Evolutionary conservation across 306 rosid species (phyloP), one percentile per base, ranked within the genome.

Genomic region (Acmispon strigosus): DNA sequence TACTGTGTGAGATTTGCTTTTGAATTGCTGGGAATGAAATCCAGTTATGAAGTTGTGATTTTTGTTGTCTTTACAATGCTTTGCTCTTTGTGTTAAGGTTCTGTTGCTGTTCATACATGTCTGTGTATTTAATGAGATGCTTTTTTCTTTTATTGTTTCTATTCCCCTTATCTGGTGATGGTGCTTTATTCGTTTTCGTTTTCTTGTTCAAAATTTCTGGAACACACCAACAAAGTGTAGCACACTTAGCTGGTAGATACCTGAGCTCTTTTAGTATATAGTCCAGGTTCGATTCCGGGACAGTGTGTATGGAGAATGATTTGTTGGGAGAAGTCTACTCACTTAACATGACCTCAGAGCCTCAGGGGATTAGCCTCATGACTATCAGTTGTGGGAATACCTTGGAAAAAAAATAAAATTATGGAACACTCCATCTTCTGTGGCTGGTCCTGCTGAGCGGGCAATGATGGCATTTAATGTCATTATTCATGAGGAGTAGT

Each of bases 401-500:
- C n/a, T n/a, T n/a, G n/a, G n/a, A n/a, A n/a, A n/a, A n/a, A n/a
- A n/a, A n/a, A n/a, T n/a, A n/a, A n/a, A n/a, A n/a, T n/a, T 62
- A 16, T 29, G 71, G 50, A 18, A 29, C 14, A 29, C 14, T 66
- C 45, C 37, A 7, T 53, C 9, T 62, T 48, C 48, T 45, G 13
- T 70, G 37, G 57, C 68, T 67, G 76, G 47, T 68, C 41, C 48
- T 12, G n/a, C 48, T 10, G 5, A 13, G 42, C 19, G 8, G 64
- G 24, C 62, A 64, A 5, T 50, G 80, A 37, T 39, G 15, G 11
- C 50, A 51, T 60, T 69, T 67, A 42, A 76, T 68, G 70, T 37
- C 74, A 50, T 9, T 55, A 22, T 51, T 60, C 9, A 5, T 71
- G 43, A n/a, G 13, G 37, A 32, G 37, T 15, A 13, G 16, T 51